A percentile compares a stretch with the other conserved stretches of the same genome.
Evolutionary conservation across 306 rosid species (phyloP).

Genomic region (Vicia sativa): DNA sequence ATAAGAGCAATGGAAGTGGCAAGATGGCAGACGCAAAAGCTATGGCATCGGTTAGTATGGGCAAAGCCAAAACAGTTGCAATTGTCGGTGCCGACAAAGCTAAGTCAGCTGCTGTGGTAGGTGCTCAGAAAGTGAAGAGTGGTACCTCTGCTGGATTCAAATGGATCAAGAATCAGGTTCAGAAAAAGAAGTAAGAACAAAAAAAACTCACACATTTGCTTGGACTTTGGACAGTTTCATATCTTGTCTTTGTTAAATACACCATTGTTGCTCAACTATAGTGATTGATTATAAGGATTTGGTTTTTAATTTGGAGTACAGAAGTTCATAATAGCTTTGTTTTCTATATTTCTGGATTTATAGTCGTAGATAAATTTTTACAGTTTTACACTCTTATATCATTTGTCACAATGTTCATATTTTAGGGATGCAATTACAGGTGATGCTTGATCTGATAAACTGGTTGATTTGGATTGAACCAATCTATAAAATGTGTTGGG

Average conservation of each 20-base stretch:
- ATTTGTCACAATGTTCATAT: background rate
- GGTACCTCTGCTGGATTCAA: conserved; percentile 74
- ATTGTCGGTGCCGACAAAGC: conserved; percentile 51
- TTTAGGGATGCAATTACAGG: background rate
- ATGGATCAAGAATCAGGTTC: conserved; percentile 72
- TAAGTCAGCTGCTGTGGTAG: conserved; percentile 41
- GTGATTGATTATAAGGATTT: conserved; percentile 5
- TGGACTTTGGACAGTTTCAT: background rate
- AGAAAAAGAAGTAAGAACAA: conserved; percentile 59
- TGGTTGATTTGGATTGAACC: background rate
- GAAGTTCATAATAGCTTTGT: conserved; percentile 24
- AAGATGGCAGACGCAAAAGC: conserved; percentile 59
- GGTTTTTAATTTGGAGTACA: conserved; percentile 21
- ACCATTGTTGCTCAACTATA: conserved; percentile 26
- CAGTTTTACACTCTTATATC: conserved; percentile 15
- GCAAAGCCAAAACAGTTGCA: conserved; percentile 60
- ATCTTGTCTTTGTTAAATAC: conserved; percentile 31
- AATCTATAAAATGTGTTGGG: background rate
- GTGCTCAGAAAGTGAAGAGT: conserved; percentile 51
- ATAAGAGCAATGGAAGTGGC: conserved; percentile 36
- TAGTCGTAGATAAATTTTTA: background rate
- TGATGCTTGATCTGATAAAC: background rate
- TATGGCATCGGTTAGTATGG: conserved; percentile 55
- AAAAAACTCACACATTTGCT: background rate
- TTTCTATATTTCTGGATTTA: background rate